Evolutionary conservation across 148 eudicot species (phyloP).

Genomic region (Silene uniflora): DNA sequence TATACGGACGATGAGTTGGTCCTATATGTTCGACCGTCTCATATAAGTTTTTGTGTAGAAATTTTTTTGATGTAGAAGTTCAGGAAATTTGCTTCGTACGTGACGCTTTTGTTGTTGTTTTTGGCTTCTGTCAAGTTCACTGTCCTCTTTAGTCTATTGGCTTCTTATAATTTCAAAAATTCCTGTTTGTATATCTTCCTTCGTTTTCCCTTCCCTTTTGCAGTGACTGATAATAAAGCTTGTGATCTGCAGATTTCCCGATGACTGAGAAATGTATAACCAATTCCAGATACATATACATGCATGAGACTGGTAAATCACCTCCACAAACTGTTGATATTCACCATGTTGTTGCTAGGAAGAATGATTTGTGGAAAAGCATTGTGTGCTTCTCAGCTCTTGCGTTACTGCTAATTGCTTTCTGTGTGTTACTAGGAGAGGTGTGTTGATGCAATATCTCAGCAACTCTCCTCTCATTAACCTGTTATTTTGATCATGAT

Average conservation of each 20-base stretch:
- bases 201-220: background rate
- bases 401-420: slow-evolving; percentile 8
- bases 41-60: no score
- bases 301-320: slow-evolving; percentile 38
- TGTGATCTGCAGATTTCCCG: slow-evolving; percentile 20
- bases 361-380: slow-evolving; percentile 11
- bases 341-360: slow-evolving; percentile 41
- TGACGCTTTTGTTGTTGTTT: no score
- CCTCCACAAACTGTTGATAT: slow-evolving; percentile 46
- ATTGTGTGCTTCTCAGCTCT: slow-evolving; percentile 19
- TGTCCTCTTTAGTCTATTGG: no score
- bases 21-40: no score
- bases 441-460: slow-evolving; percentile 15
- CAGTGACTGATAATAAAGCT: background rate
- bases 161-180: no score
- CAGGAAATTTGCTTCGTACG: no score
- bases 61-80: no score
- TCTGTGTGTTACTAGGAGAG: slow-evolving; percentile 14
- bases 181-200: no score
- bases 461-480: slow-evolving; percentile 9
- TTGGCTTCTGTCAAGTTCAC: no score
- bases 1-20: no score
- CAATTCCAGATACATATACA: slow-evolving; percentile 45
- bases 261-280: slow-evolving; percentile 30
- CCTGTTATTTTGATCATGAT: slow-evolving; percentile 24